phyloP scores from a whole-genome alignment of 2,329 filamentous ascomycete genomes.

The Leptoxyphium fumago region DNA sequence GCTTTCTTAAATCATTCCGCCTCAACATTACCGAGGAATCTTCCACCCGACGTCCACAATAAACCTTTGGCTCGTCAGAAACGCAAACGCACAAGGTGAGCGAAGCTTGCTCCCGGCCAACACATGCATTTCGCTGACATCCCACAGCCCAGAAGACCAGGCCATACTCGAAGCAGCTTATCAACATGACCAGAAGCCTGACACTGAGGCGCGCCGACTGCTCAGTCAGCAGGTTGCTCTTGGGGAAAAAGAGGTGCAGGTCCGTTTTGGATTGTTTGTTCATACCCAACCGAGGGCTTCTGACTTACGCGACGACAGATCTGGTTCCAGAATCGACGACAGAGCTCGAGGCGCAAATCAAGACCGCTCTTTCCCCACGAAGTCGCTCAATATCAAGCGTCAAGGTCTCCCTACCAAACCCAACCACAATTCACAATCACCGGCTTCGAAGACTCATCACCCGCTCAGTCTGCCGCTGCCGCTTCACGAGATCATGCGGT shows the following conservation, averaged over 20 bases:
- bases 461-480: neutral
- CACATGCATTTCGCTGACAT: neutral
- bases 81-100: slow-evolving; percentile 46
- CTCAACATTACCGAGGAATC: slow-evolving; percentile 39
- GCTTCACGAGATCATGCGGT: neutral
- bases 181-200: slow-evolving; percentile 71
- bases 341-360: slow-evolving; percentile 82
- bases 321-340: slow-evolving; percentile 92
- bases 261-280: slow-evolving; percentile 30
- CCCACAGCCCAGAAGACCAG: slow-evolving; percentile 67
- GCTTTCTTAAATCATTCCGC: slow-evolving; percentile 48
- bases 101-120: neutral
- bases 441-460: neutral
- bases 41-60: slow-evolving; percentile 39
- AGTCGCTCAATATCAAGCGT: slow-evolving; percentile 33
- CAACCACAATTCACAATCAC: neutral
- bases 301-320: slow-evolving; percentile 43
- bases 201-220: slow-evolving; percentile 71
- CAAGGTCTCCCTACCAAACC: slow-evolving; percentile 6
- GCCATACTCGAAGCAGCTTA: slow-evolving; percentile 77
- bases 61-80: slow-evolving; percentile 46
- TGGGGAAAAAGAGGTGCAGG: slow-evolving; percentile 93
- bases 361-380: slow-evolving; percentile 69
- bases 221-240: slow-evolving; percentile 77
- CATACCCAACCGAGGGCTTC: neutral